Evolutionary conservation across 129 eudicot species (phyloP).

Genomic region (Erigeron canadensis): DNA sequence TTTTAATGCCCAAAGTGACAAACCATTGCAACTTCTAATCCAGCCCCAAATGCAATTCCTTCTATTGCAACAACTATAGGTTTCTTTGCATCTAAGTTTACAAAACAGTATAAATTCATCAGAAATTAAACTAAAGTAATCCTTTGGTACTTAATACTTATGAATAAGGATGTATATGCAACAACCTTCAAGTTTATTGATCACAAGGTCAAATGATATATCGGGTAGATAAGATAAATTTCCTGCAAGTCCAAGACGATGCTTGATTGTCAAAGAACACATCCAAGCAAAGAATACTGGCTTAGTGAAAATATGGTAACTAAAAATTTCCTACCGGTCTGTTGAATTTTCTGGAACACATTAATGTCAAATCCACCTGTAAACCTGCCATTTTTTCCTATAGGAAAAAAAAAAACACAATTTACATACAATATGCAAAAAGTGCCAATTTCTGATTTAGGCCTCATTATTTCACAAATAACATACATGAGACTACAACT

Average conservation of each 20-base stretch:
- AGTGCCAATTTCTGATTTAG: neutral
- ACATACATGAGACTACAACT: no score
- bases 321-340: conserved; percentile 52
- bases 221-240: conserved; percentile 67
- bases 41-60: conserved; percentile 99
- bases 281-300: neutral
- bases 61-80: conserved; percentile 85
- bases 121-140: neutral
- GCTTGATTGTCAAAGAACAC: conserved; percentile 23
- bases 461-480: no score
- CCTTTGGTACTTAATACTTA: conserved; percentile 2
- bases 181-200: conserved; percentile 77
- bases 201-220: conserved; percentile 60
- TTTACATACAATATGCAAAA: neutral
- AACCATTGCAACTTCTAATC: conserved; percentile 91
- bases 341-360: conserved; percentile 74
- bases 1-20: conserved; percentile 25
- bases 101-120: conserved; percentile 11
- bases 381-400: conserved; percentile 76
- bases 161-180: neutral
- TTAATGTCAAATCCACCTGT: conserved; percentile 94
- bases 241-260: conserved; percentile 51
- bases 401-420: neutral
- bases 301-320: neutral
- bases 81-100: conserved; percentile 65